Conservation (phyloP, 805 yeast species). For the Schizosaccharomyces lindneri region DNA sequence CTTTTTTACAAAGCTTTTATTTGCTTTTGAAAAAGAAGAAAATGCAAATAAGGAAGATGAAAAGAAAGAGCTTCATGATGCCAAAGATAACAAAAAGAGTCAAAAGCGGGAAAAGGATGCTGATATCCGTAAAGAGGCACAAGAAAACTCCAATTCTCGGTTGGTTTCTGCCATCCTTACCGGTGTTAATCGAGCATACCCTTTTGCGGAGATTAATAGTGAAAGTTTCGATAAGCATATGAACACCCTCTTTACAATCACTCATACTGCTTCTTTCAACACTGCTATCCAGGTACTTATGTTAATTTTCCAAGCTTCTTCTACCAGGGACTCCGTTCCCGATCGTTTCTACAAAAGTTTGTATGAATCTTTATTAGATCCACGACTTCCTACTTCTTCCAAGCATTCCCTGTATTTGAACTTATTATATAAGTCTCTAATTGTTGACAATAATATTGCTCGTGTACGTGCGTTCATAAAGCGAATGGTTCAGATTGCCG, state of each 20-base stretch:
- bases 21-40: slow-evolving; percentile 32
- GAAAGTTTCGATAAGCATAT: slow-evolving; percentile 46
- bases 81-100: slow-evolving; percentile 18
- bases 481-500: slow-evolving; percentile 63
- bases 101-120: slow-evolving; percentile 23
- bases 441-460: slow-evolving; percentile 31
- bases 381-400: slow-evolving; percentile 60
- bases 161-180: slow-evolving; percentile 76
- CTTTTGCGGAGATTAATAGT: slow-evolving; percentile 53
- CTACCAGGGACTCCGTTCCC: slow-evolving; percentile 20
- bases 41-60: slow-evolving; percentile 14
- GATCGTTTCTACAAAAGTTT: slow-evolving; percentile 61
- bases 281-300: slow-evolving; percentile 83
- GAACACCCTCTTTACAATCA: slow-evolving; percentile 64
- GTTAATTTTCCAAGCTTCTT: slow-evolving; percentile 56
- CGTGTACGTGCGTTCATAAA: slow-evolving; percentile 77
- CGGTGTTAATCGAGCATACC: slow-evolving; percentile 89
- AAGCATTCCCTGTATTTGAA: slow-evolving; percentile 84
- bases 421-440: slow-evolving; percentile 59
- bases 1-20: slow-evolving; percentile 57
- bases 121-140: slow-evolving; percentile 14
- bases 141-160: slow-evolving; percentile 36
- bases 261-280: slow-evolving; percentile 82
- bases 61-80: slow-evolving; percentile 15
- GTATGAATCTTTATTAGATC: slow-evolving; percentile 71